Conservation (phyloP, 2,329 filamentous ascomycete species). For the Alternaria tenuissima region DNA sequence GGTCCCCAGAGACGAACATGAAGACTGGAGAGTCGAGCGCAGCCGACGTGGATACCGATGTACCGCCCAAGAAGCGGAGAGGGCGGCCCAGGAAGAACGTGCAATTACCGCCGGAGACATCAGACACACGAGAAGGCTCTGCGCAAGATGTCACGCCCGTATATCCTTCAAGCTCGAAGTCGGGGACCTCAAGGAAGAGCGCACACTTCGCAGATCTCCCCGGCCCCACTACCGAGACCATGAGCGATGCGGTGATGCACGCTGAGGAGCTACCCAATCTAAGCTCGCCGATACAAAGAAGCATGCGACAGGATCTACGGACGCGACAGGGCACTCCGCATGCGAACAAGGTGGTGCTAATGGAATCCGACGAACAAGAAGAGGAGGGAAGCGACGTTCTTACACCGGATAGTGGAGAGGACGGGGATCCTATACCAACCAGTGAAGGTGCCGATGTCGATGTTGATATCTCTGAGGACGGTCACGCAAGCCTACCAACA, state of each 20-base stretch:
- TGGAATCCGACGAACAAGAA: slow-evolving; percentile 34
- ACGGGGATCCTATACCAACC: slow-evolving; percentile 10
- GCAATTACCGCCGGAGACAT: slow-evolving; percentile 28
- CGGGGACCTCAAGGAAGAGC: slow-evolving; percentile 17
- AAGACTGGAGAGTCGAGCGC: slow-evolving; percentile 29
- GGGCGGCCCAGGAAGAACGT: slow-evolving; percentile 47
- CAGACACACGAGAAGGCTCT: not conserved
- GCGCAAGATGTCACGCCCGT: slow-evolving; percentile 16
- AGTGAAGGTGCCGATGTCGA: not conserved
- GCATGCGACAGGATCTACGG: slow-evolving; percentile 27
- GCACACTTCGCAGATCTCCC: slow-evolving; percentile 14
- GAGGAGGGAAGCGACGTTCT: slow-evolving; percentile 32
- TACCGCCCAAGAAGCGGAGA: slow-evolving; percentile 39
- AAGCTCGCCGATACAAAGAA: slow-evolving; percentile 22
- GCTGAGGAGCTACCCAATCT: slow-evolving; percentile 16
- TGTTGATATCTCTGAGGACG: not conserved
- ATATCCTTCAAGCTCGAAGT: not conserved
- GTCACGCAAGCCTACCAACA: slow-evolving; percentile 3
- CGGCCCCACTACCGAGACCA: slow-evolving; percentile 16
- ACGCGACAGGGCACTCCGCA: slow-evolving; percentile 41
- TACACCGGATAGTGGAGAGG: slow-evolving; percentile 38
- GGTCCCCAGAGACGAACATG: slow-evolving; percentile 28
- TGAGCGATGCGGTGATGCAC: slow-evolving; percentile 14
- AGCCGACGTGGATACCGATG: slow-evolving; percentile 37
- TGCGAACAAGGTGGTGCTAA: slow-evolving; percentile 24